Evolutionary conservation across 139 green algal genomes (phyloP), one percentile per base, ranked within the genome.

Genomic region (Penium margaritaceum): DNA sequence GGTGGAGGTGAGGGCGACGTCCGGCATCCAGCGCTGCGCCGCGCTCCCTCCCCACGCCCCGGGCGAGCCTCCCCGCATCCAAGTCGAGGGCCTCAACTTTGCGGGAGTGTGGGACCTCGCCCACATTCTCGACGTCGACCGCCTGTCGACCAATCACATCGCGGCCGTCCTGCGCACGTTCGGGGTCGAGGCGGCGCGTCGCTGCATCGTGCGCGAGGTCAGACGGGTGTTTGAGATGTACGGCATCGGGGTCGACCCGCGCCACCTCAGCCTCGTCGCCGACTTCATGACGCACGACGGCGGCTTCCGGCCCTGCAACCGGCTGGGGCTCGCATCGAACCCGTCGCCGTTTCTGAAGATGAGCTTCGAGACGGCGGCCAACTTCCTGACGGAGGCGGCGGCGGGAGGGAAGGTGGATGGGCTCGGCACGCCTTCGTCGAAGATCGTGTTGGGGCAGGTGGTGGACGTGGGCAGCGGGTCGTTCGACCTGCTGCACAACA

Each of bases 241-340:
- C 78, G 95, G 95, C 63, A 99, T 99, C 51, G 88, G 77, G 1
- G 95, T 99, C 0, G 91, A 98, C 83, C 74, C 85, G 0, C 88
- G 95, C 30, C 95, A 99, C 86, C 79, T 99, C 24, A 79, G 74
- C 15, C 84, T 99, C 12, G 93, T 99, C 34, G 90, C 89, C 0
- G 94, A 99, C 84, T 95, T 92, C 87, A 98, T 99, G 94, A 97
- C 90, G 6, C 86, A 93, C 67, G 84, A 90, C 79, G 91, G 90
- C 47, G 77, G 33, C 12, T 81, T 72, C 63, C 30, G 75, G 9
- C 86, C 89, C 2, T 97, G 89, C 81, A 97, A 90, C 85, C 86
- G 93, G 21, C 72, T 95, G 29, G 95, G 95, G 60, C 97, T 98
- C 35, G 88, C 94, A 67, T 81, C 84, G 33, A 87, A 75, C 74